These are phyloP conservation scores for Volutella citrinella DNA, from an alignment of 2,329 filamentous ascomycete genomes.

Conservation along the genomic window DNA sequence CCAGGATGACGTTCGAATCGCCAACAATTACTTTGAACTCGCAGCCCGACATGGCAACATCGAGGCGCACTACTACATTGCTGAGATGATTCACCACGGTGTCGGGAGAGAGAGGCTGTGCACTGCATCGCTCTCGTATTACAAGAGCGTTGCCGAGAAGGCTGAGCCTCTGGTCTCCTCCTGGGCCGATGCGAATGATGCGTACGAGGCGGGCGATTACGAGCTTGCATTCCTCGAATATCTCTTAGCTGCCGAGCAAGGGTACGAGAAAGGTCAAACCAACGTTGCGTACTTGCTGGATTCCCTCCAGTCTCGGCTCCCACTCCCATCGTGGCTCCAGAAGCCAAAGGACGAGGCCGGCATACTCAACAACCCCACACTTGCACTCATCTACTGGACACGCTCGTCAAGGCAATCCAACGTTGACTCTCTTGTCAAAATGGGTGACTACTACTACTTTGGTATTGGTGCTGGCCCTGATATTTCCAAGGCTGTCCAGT, in stretches of 20 bases:
- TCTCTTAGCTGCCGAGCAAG: conserved; percentile 87
- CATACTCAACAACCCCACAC: conserved; percentile 49
- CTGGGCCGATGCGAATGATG: conserved; percentile 78
- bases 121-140: conserved; percentile 73
- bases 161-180: conserved; percentile 72
- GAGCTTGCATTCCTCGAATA: conserved; percentile 79
- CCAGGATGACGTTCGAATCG: conserved; percentile 67
- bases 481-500: conserved; percentile 83
- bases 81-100: conserved; percentile 79
- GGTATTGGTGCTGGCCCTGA: conserved; percentile 73
- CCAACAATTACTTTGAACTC: conserved; percentile 83
- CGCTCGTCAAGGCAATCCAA: conserved; percentile 91
- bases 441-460: conserved; percentile 93
- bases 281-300: conserved; percentile 89
- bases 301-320: conserved; percentile 54
- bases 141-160: conserved; percentile 74
- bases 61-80: conserved; percentile 89
- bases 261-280: conserved; percentile 83
- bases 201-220: conserved; percentile 74
- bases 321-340: conserved; percentile 43
- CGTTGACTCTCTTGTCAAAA: conserved; percentile 91
- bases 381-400: conserved; percentile 92
- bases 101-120: conserved; percentile 79
- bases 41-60: conserved; percentile 80
- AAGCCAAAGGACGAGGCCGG: conserved; percentile 31